Evolutionary conservation across 345 rosid species (phyloP).

Genomic region (Salix koriyanagi): DNA sequence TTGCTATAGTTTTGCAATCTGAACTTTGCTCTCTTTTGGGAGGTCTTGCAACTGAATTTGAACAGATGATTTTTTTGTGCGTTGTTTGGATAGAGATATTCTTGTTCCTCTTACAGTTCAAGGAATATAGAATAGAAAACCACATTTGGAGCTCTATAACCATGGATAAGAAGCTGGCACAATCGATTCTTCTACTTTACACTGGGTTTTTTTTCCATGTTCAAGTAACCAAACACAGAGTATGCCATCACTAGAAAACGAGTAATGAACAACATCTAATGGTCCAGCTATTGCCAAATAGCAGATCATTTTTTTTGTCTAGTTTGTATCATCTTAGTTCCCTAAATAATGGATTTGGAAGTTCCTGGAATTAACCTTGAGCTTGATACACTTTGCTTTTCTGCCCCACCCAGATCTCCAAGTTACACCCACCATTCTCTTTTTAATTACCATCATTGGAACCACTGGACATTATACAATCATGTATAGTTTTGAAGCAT

Average conservation of each 20-base stretch:
- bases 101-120: neutral
- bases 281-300: neutral
- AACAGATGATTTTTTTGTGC: neutral
- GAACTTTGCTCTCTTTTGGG: neutral
- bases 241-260: neutral
- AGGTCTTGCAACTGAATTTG: neutral
- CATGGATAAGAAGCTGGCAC: neutral
- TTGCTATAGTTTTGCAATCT: neutral
- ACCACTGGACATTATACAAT: neutral
- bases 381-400: neutral
- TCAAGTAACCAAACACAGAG: neutral
- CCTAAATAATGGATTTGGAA: neutral
- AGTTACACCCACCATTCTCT: neutral
- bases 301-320: neutral
- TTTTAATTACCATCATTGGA: neutral
- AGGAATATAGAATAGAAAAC: neutral
- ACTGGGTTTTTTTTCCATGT: neutral
- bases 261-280: neutral
- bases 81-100: neutral
- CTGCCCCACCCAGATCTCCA: neutral
- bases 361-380: neutral
- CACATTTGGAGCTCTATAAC: neutral
- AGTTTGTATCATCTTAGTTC: neutral
- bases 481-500: neutral
- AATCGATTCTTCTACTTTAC: neutral